A percentile compares a stretch with the other conserved stretches of the same genome.
Evolutionary conservation across 1,139 yeast species (phyloP).

Genomic region (Geotrichum phurueaensis): DNA sequence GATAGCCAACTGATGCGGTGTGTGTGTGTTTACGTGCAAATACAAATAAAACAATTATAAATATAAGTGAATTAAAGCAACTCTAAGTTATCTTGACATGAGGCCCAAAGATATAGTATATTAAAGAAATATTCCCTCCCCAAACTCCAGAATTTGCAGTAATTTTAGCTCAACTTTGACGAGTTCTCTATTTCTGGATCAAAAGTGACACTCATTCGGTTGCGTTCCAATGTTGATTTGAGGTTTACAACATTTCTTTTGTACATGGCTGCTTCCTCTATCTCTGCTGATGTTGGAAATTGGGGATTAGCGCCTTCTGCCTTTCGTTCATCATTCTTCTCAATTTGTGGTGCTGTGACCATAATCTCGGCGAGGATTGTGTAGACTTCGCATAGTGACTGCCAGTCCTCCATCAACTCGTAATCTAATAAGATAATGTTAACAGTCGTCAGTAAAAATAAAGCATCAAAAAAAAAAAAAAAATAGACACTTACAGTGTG

Average conservation of each 20-base stretch:
- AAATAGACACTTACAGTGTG: background rate
- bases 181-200: slow-evolving; percentile 10
- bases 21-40: too few species aligned
- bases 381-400: background rate
- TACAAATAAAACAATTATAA: too few species aligned
- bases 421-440: background rate
- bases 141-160: too few species aligned
- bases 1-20: too few species aligned
- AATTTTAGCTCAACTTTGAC: background rate
- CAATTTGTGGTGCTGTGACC: background rate
- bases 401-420: slow-evolving; percentile 11
- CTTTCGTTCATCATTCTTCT: background rate
- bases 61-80: too few species aligned
- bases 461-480: background rate
- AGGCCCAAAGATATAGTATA: too few species aligned
- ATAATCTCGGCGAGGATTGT: background rate
- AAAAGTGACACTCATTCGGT: background rate
- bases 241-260: background rate
- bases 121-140: too few species aligned
- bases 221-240: background rate
- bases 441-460: background rate
- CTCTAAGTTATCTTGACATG: too few species aligned
- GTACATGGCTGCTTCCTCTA: background rate
- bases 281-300: background rate
- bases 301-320: background rate